Conservation (phyloP, 2,329 filamentous ascomycete species). For the Fusarium oxysporum region DNA sequence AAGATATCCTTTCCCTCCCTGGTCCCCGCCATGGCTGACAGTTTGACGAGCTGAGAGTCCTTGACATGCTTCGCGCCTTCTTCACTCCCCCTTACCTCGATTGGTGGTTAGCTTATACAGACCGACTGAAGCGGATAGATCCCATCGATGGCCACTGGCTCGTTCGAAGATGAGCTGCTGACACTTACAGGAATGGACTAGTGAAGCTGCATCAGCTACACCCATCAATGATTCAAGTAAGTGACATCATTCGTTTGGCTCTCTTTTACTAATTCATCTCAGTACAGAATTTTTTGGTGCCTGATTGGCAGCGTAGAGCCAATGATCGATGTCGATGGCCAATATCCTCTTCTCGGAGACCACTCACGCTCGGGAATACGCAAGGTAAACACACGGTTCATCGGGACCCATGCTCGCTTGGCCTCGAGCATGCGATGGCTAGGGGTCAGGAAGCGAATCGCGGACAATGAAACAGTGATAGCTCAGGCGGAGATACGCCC, state of each 20-base stretch:
- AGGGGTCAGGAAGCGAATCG: background rate
- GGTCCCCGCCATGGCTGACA: background rate
- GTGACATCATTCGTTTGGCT: fast-evolving
- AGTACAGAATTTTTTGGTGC: background rate
- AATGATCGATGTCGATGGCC: background rate
- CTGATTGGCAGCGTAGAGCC: background rate
- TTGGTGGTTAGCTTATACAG: too few relatives aligned
- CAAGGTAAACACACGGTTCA: background rate
- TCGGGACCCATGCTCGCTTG: background rate
- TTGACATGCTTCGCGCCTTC: background rate
- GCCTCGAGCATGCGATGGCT: background rate
- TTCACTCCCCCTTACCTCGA: background rate
- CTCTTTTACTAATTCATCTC: background rate
- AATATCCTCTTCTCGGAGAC: background rate
- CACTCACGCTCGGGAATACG: background rate
- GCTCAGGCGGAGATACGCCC: fast-evolving
- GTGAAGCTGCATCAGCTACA: background rate
- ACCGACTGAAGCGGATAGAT: too few relatives aligned
- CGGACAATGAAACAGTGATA: too few relatives aligned
- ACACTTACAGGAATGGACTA: background rate
- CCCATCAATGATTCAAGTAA: background rate
- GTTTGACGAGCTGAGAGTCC: background rate
- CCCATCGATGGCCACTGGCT: background rate
- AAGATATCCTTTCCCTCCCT: background rate
- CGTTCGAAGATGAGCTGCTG: background rate